Evolutionary conservation across 2,329 filamentous ascomycete species (phyloP).

Genomic region (Cordyceps cateniannulata): DNA sequence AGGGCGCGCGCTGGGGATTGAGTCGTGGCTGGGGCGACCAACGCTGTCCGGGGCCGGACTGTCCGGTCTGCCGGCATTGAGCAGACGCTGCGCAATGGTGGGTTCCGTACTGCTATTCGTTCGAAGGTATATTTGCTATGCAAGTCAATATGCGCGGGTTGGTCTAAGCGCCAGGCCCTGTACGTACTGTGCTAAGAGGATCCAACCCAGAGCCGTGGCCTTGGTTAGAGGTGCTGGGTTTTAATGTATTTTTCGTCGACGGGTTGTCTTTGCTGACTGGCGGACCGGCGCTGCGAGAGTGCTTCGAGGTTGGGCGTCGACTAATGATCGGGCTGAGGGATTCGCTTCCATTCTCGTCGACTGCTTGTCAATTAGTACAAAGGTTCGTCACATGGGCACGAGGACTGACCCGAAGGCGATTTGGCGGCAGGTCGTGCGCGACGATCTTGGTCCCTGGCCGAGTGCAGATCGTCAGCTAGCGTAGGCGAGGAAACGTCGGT

Average conservation of each 20-base stretch:
- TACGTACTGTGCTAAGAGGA: conserved; percentile 30
- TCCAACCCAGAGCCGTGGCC: conserved; percentile 27
- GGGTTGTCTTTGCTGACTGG: conserved; percentile 21
- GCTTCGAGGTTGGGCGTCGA: conserved; percentile 8
- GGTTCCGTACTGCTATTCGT: conserved; percentile 31
- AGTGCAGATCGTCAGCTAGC: conserved; percentile 3
- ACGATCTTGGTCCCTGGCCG: conserved; percentile 3
- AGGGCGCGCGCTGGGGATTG: conserved; percentile 23
- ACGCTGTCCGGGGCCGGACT: conserved; percentile 38
- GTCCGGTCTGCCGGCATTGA: conserved; percentile 46
- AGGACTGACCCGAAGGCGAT: conserved; percentile 1
- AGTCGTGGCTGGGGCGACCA: conserved; percentile 35
- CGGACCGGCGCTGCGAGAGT: conserved; percentile 5
- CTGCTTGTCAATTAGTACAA: background rate
- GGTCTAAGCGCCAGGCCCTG: background rate
- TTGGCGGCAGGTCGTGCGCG: background rate
- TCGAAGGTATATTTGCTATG: conserved; percentile 34
- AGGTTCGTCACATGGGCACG: background rate
- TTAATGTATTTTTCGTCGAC: conserved; percentile 23
- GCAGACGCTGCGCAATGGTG: conserved; percentile 49
- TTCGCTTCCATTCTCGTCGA: background rate
- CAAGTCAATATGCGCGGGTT: background rate
- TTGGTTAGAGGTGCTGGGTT: conserved; percentile 20
- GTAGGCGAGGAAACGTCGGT: conserved; percentile 8
- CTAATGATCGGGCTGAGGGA: background rate